phyloP scores from a whole-genome alignment of 2,329 filamentous ascomycete species.

The Torrubiellomyces zombiae region DNA sequence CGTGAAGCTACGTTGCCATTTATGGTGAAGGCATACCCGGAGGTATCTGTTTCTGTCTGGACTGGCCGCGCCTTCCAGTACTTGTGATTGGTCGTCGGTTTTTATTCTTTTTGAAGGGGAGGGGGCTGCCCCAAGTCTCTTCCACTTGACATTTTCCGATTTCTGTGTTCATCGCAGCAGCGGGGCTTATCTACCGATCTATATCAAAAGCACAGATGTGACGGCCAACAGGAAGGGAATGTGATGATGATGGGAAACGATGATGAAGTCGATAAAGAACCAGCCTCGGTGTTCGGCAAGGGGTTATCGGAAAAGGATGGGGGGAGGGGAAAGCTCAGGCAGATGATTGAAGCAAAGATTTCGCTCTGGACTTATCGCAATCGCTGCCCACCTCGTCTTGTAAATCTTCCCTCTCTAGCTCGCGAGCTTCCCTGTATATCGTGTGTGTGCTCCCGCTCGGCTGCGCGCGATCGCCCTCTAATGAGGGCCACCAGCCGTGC shows the following conservation, averaged over 20 bases:
- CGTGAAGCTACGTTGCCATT: too few species aligned
- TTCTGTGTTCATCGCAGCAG: too few species aligned
- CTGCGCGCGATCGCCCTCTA: conserved; percentile 4
- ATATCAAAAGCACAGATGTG: conserved; percentile 3
- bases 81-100: conserved; percentile 2
- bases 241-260: conserved; percentile 6
- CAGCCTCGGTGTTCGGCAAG: not conserved
- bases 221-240: conserved; percentile 5
- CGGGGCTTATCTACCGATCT: conserved; percentile 5
- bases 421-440: too few species aligned
- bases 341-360: too few species aligned
- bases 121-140: not conserved
- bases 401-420: too few species aligned
- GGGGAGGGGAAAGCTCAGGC: too few species aligned
- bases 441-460: too few species aligned
- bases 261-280: conserved; percentile 1
- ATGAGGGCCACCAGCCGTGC: too few species aligned
- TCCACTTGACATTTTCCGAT: too few species aligned
- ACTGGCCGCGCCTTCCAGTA: conserved; percentile 4
- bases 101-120: conserved; percentile 1
- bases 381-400: too few species aligned
- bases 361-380: too few species aligned
- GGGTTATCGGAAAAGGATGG: not conserved
- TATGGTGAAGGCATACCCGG: conserved; percentile 8
- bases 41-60: conserved; percentile 8